These are phyloP conservation scores for Thermothelomyces thermophilus DNA, from an alignment of 2,329 filamentous ascomycete genomes.

Conservation along the genomic window DNA sequence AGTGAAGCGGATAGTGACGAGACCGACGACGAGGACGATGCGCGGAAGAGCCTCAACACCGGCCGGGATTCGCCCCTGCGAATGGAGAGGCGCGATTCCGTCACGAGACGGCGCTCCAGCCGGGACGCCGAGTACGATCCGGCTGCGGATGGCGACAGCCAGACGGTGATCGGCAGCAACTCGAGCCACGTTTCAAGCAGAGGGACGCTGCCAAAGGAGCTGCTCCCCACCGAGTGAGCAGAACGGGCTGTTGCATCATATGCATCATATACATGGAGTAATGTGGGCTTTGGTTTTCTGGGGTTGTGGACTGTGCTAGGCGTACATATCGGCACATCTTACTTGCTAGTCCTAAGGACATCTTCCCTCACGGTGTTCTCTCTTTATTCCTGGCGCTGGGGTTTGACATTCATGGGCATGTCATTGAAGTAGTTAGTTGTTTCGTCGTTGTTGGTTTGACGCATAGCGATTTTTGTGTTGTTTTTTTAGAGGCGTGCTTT, in stretches of 20 bases:
- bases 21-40: constrained; percentile 24
- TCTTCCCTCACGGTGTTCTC: constrained; percentile 5
- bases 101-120: constrained; percentile 16
- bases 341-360: neutral
- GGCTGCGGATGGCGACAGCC: constrained; percentile 37
- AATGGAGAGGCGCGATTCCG: constrained; percentile 8
- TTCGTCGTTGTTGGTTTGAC: neutral
- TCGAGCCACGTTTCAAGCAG: constrained; percentile 28
- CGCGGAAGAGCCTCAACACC: neutral
- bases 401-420: neutral
- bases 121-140: constrained; percentile 37
- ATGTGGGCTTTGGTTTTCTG: constrained; percentile 6
- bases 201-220: constrained; percentile 30
- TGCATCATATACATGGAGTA: neutral
- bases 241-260: neutral
- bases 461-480: neutral
- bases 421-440: too few relatives aligned
- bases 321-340: neutral
- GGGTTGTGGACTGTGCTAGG: neutral
- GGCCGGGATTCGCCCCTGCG: constrained; percentile 9
- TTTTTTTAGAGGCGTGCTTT: neutral
- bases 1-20: constrained; percentile 30
- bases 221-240: constrained; percentile 31
- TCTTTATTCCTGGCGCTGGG: constrained; percentile 1
- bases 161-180: constrained; percentile 35